These are phyloP conservation scores for Penicillium sp. DNA, from an alignment of 2,329 filamentous ascomycete species.

Conservation along the genomic window DNA sequence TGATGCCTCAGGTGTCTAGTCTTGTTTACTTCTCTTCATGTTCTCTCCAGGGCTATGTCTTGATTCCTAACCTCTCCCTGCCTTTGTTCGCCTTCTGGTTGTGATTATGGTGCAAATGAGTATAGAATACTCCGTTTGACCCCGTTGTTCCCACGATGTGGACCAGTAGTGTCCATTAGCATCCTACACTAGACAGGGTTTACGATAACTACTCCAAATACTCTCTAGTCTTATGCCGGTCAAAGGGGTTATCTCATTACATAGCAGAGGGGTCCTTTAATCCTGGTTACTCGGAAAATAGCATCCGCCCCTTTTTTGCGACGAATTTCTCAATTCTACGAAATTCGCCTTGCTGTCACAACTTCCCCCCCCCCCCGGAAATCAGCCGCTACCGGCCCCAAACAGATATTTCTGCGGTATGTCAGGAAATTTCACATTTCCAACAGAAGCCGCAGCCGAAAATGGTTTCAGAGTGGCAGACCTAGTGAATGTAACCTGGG, in stretches of 20 bases:
- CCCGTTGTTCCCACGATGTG: not conserved
- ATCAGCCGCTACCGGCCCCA: not conserved
- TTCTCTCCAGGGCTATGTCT: not conserved
- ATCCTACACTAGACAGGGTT: not conserved
- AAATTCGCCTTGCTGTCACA: not conserved
- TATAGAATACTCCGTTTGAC: not conserved
- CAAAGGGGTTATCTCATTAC: not conserved
- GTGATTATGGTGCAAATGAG: not conserved
- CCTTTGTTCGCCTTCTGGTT: not conserved
- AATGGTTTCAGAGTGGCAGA: not conserved
- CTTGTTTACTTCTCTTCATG: not conserved
- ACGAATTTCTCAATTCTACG: not conserved
- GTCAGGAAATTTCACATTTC: not conserved
- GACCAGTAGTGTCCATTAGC: not conserved
- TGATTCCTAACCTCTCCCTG: not conserved
- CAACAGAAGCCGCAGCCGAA: not conserved
- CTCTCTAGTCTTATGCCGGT: not conserved
- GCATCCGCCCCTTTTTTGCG: not conserved
- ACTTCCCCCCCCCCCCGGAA: not conserved
- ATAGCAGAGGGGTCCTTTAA: not conserved
- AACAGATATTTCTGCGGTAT: not conserved
- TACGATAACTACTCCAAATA: not conserved
- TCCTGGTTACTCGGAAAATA: not conserved
- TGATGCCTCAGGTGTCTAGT: too few relatives aligned
- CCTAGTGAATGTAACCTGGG: not conserved